Percentiles rank a stretch among this genome's conserved stretches.
These are phyloP conservation scores for Lichtheimia corymbifera DNA, from an alignment of 371 early-diverging fungal genomes.

Conservation along the genomic window DNA sequence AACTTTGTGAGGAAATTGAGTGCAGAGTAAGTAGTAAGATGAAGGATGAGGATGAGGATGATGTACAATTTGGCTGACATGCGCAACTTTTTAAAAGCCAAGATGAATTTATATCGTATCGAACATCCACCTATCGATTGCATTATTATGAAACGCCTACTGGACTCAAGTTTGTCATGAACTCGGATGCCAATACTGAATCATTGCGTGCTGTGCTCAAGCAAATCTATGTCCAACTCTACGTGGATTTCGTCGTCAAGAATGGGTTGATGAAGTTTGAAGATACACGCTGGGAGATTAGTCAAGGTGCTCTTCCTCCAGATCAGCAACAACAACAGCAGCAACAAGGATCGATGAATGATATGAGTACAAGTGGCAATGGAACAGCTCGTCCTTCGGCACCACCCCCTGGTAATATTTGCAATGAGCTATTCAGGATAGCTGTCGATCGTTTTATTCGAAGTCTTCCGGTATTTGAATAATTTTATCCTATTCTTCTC, in stretches of 20 bases:
- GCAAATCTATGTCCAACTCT: slow-evolving; percentile 82
- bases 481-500: slow-evolving; percentile 6
- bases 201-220: slow-evolving; percentile 71
- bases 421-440: slow-evolving; percentile 69
- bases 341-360: slow-evolving; percentile 1
- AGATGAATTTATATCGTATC: slow-evolving; percentile 79
- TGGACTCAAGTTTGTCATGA: slow-evolving; percentile 85
- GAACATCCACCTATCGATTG: slow-evolving; percentile 82
- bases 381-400: slow-evolving; percentile 17
- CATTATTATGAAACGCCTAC: slow-evolving; percentile 90
- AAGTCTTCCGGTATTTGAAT: slow-evolving; percentile 59
- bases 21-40: slow-evolving; percentile 35
- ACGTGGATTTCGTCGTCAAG: slow-evolving; percentile 90
- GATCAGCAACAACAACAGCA: slow-evolving; percentile 20
- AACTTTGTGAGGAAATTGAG: slow-evolving; percentile 85
- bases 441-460: slow-evolving; percentile 70
- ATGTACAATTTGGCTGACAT: neutral
- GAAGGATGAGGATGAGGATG: neutral
- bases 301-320: slow-evolving; percentile 34
- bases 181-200: slow-evolving; percentile 75
- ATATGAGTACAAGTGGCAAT: slow-evolving; percentile 11
- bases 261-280: slow-evolving; percentile 69
- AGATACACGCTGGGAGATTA: slow-evolving; percentile 56
- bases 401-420: slow-evolving; percentile 59
- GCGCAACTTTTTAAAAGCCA: slow-evolving; percentile 34